A percentile compares a stretch with the other conserved stretches of the same genome.
Conservation (phyloP, 148 eudicot genomes). For the Amaranthus palmeri region DNA sequence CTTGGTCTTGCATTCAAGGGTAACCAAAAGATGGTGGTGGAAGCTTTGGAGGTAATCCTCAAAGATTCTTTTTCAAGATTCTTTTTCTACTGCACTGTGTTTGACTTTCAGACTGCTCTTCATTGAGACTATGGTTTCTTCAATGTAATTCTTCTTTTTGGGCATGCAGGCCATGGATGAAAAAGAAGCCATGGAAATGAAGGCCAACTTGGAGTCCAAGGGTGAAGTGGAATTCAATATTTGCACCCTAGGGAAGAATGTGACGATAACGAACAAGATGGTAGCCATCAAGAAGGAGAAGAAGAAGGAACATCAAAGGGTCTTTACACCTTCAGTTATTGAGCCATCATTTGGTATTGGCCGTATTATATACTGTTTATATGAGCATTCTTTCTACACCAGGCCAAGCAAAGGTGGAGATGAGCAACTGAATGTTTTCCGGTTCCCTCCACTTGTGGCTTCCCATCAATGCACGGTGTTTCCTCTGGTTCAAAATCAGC, state of each 20-base stretch:
- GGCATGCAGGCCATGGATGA: slow-evolving; percentile 73
- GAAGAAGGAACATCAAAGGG: slow-evolving; percentile 85
- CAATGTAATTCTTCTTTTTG: not conserved
- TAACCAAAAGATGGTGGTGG: slow-evolving; percentile 72
- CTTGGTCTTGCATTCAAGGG: slow-evolving; percentile 97
- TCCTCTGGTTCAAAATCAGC: slow-evolving; percentile 74
- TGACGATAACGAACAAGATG: slow-evolving; percentile 71
- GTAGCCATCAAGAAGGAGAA: slow-evolving; percentile 67
- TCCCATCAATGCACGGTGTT: slow-evolving; percentile 88
- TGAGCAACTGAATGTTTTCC: slow-evolving; percentile 74
- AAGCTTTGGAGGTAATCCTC: slow-evolving; percentile 75
- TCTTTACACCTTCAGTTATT: slow-evolving; percentile 88
- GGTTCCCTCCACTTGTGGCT: slow-evolving; percentile 92
- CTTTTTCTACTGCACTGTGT: too few relatives aligned
- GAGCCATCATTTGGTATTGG: slow-evolving; percentile 98
- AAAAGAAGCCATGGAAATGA: slow-evolving; percentile 90
- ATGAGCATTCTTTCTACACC: slow-evolving; percentile 82
- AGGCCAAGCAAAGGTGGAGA: slow-evolving; percentile 81
- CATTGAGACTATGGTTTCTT: not conserved
- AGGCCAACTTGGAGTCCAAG: slow-evolving; percentile 69
- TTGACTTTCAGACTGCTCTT: not conserved
- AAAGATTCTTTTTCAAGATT: too few relatives aligned
- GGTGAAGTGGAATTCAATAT: slow-evolving; percentile 68
- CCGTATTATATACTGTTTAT: slow-evolving; percentile 87
- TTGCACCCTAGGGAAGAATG: slow-evolving; percentile 73